Percentiles rank a stretch among this genome's conserved stretches.
These are phyloP conservation scores for Ophiostoma piceae DNA, from an alignment of 2,329 filamentous ascomycete genomes.

Conservation along the genomic window DNA sequence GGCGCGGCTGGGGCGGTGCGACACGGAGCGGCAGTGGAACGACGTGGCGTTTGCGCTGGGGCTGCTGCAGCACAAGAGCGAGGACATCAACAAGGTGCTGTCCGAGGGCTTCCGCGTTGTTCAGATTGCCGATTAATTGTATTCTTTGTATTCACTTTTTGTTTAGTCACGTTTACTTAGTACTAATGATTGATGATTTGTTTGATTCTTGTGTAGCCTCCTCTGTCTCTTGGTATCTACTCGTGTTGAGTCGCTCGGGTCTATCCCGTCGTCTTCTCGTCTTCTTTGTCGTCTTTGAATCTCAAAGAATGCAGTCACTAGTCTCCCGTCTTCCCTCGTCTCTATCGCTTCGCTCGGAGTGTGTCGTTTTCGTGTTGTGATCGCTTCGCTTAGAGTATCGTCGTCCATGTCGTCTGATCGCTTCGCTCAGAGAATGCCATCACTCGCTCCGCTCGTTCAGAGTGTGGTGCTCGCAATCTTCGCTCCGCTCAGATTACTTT, in stretches of 20 bases:
- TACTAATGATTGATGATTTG: background rate
- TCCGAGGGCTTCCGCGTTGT: constrained; percentile 71
- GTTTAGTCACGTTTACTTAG: background rate
- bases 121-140: constrained; percentile 47
- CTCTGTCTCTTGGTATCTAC: background rate
- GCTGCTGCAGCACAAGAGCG: constrained; percentile 85
- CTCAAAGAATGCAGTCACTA: no score
- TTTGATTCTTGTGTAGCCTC: background rate
- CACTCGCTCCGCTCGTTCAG: background rate
- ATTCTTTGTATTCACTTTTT: background rate
- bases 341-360: no score
- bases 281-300: no score
- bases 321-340: no score
- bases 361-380: no score
- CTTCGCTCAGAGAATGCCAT: background rate
- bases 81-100: constrained; percentile 75
- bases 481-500: constrained; percentile 42
- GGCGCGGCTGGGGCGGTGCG: constrained; percentile 75
- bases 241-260: background rate
- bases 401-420: background rate
- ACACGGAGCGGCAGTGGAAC: constrained; percentile 94
- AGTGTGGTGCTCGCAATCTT: background rate
- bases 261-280: no score
- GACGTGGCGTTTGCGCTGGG: constrained; percentile 92
- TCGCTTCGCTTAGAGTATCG: no score